phyloP scores from a whole-genome alignment of 108 stramenopile species.

The Aurantiochytrium sp. region DNA sequence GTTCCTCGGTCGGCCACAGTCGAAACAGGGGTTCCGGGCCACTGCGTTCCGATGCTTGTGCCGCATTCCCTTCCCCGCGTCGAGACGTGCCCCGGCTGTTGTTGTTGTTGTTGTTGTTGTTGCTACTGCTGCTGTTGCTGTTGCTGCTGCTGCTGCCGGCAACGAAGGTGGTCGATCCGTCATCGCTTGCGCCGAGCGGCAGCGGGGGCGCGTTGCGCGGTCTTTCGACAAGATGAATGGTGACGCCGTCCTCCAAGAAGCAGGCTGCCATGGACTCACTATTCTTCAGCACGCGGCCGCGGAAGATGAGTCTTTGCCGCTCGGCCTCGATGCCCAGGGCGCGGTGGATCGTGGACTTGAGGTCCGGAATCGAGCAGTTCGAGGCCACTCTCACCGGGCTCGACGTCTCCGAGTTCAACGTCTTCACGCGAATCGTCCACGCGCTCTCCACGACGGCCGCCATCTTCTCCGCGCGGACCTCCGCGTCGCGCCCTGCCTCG shows the following conservation, averaged over 20 bases:
- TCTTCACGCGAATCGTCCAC: conserved; percentile 17
- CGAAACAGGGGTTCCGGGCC: too few relatives aligned
- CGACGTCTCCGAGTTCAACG: not conserved
- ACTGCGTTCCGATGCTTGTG: too few relatives aligned
- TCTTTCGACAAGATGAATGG: conserved; percentile 13
- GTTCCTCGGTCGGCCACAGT: too few relatives aligned
- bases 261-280: not conserved
- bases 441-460: not conserved
- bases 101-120: too few relatives aligned
- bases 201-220: not conserved
- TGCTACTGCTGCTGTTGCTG: not conserved
- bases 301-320: not conserved
- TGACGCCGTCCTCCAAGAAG: not conserved
- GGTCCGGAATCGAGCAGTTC: not conserved
- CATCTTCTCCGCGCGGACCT: too few relatives aligned
- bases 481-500: too few relatives aligned
- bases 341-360: not conserved
- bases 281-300: not conserved
- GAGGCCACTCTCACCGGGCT: not conserved
- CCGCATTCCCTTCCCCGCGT: too few relatives aligned
- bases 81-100: too few relatives aligned
- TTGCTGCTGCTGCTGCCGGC: not conserved
- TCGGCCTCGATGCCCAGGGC: not conserved
- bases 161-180: not conserved
- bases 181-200: not conserved